Conservation (phyloP, 2,329 filamentous ascomycete genomes). For the Stromatinia cepivora region DNA sequence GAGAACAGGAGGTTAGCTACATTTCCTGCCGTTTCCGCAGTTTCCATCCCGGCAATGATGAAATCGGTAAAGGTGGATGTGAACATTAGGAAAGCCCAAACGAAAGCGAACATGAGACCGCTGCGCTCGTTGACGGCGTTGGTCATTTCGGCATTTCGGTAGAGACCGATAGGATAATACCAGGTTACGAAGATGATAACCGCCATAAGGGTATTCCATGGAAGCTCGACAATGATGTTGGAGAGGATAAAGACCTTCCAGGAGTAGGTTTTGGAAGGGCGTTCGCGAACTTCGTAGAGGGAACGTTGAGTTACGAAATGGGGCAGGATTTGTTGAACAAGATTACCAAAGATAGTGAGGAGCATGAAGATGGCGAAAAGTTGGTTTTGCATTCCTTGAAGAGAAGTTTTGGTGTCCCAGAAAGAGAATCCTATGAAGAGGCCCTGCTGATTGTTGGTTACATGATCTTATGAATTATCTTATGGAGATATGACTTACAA, state of each 20-base stretch:
- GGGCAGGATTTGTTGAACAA: slow-evolving; percentile 78
- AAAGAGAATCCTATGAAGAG: slow-evolving; percentile 72
- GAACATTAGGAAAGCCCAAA: slow-evolving; percentile 76
- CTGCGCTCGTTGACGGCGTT: slow-evolving; percentile 67
- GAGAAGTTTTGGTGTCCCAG: slow-evolving; percentile 58
- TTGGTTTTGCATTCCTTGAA: slow-evolving; percentile 67
- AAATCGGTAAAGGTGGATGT: slow-evolving; percentile 79
- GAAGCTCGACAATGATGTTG: slow-evolving; percentile 79
- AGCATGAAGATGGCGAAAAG: slow-evolving; percentile 79
- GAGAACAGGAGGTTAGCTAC: slow-evolving; percentile 75
- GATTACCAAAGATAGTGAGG: slow-evolving; percentile 69
- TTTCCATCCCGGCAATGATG: slow-evolving; percentile 73
- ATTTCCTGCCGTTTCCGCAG: slow-evolving; percentile 74
- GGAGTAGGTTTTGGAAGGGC: slow-evolving; percentile 75
- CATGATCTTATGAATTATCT: background rate
- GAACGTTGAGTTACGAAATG: slow-evolving; percentile 55
- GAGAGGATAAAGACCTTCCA: slow-evolving; percentile 69
- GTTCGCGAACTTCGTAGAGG: slow-evolving; percentile 70
- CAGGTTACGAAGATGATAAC: slow-evolving; percentile 75
- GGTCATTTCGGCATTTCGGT: slow-evolving; percentile 65
- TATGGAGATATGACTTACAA: slow-evolving; percentile 24
- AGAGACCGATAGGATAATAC: slow-evolving; percentile 79
- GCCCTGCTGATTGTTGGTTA: slow-evolving; percentile 42
- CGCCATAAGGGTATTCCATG: slow-evolving; percentile 75
- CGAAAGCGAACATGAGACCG: slow-evolving; percentile 75